Percentiles rank a stretch among this genome's conserved stretches.
Evolutionary conservation across 106 monocot species (phyloP).

Genomic region (Cymbidium sinense): DNA sequence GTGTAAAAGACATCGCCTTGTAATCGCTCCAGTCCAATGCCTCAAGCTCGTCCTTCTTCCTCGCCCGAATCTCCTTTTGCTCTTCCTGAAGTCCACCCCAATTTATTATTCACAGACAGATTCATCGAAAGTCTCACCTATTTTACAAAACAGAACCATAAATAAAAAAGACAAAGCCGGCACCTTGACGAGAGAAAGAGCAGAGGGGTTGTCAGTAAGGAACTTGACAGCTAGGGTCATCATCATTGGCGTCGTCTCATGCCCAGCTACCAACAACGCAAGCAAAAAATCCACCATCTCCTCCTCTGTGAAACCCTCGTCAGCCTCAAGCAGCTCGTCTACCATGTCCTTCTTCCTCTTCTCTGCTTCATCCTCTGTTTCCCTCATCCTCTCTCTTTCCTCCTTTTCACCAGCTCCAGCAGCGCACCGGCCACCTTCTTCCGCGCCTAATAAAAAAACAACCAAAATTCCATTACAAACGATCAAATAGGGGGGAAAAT

Average conservation of each 20-base stretch:
- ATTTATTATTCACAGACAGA: background rate
- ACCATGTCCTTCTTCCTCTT: slow-evolving; percentile 42
- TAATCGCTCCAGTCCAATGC: slow-evolving; percentile 78
- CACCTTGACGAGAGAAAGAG: slow-evolving; percentile 55
- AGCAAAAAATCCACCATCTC: slow-evolving; percentile 80
- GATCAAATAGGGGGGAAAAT: background rate
- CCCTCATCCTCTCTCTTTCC: slow-evolving; percentile 21
- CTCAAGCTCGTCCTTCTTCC: slow-evolving; percentile 34
- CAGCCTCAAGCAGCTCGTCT: slow-evolving; percentile 58
- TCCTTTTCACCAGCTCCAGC: slow-evolving; percentile 49
- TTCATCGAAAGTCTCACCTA: background rate
- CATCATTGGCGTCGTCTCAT: slow-evolving; percentile 85
- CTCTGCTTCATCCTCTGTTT: background rate
- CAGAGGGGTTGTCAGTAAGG: slow-evolving; percentile 58
- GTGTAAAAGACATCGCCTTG: slow-evolving; percentile 92
- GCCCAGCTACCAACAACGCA: slow-evolving; percentile 76
- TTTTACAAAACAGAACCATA: background rate
- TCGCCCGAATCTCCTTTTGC: slow-evolving; percentile 53
- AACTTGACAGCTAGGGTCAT: slow-evolving; percentile 82
- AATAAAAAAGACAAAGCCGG: background rate
- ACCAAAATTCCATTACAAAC: too few species aligned
- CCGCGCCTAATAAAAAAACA: slow-evolving; percentile 34
- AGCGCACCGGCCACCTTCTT: slow-evolving; percentile 66
- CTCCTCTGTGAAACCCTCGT: slow-evolving; percentile 60
- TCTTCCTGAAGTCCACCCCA: slow-evolving; percentile 34